A percentile compares a stretch with the other conserved stretches of the same genome.
phyloP scores from a whole-genome alignment of 2,329 filamentous ascomycete species.

The Penicillium brevicompactum region DNA sequence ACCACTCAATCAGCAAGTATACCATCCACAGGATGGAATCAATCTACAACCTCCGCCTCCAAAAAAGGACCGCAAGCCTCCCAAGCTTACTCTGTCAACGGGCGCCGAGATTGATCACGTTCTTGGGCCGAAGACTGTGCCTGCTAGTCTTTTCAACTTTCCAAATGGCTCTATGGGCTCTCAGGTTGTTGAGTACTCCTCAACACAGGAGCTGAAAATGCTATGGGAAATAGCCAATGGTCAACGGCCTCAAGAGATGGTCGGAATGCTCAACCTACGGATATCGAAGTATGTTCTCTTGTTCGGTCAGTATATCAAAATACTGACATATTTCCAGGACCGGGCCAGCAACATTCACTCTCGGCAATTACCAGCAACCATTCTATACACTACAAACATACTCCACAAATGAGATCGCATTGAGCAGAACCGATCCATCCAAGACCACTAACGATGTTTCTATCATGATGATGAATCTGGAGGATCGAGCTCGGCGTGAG shows the following conservation, averaged over 20 bases:
- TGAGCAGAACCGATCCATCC: conserved; percentile 45
- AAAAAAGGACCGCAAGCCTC: conserved; percentile 21
- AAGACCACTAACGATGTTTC: conserved; percentile 44
- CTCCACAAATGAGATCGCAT: conserved; percentile 44
- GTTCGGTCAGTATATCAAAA: not conserved
- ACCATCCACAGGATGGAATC: conserved; percentile 32
- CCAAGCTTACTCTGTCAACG: conserved; percentile 33
- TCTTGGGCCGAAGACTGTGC: conserved; percentile 45
- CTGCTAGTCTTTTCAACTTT: conserved; percentile 46
- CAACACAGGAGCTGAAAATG: conserved; percentile 40
- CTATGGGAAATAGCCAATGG: conserved; percentile 52
- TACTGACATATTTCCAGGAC: conserved; percentile 33
- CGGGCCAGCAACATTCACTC: conserved; percentile 45
- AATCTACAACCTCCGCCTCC: conserved; percentile 14
- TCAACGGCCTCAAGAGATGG: conserved; percentile 35
- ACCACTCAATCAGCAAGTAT: conserved; percentile 39
- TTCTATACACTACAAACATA: conserved; percentile 50
- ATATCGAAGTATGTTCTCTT: conserved; percentile 41
- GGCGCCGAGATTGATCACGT: conserved; percentile 38
- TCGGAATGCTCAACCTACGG: conserved; percentile 42
- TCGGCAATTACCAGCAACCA: conserved; percentile 44
- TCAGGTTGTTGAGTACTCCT: conserved; percentile 40
- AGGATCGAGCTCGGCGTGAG: conserved; percentile 39
- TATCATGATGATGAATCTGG: conserved; percentile 47
- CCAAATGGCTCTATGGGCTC: conserved; percentile 38